Conservation (phyloP, 345 rosid species). For the Litchi chinensis region DNA sequence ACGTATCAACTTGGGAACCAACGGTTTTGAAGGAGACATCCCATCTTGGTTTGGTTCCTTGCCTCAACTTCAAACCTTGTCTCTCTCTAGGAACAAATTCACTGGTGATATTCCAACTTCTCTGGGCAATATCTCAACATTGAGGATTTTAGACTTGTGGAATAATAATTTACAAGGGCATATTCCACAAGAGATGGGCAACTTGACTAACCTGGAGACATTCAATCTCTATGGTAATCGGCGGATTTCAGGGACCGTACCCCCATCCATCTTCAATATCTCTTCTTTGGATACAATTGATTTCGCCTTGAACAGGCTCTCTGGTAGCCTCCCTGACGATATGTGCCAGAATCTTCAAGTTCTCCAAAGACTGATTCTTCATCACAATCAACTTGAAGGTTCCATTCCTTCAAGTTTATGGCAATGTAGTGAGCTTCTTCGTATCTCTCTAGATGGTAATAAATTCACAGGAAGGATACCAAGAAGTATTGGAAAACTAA, state of each 20-base stretch:
- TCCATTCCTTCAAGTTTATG: constrained; percentile 4
- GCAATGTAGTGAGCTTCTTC: not conserved
- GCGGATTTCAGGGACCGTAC: not conserved
- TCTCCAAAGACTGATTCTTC: not conserved
- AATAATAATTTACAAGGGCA: not conserved
- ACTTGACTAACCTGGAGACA: not conserved
- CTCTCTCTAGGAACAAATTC: no score
- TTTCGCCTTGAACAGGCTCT: not conserved
- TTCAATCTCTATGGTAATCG: constrained; percentile 5
- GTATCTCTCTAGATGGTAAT: constrained; percentile 3
- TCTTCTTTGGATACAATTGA: not conserved
- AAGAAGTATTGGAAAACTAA: constrained; percentile 1
- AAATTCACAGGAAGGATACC: constrained; percentile 20
- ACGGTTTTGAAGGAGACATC: not conserved
- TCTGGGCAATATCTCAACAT: not conserved
- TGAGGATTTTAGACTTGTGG: not conserved
- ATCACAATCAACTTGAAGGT: not conserved
- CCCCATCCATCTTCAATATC: not conserved
- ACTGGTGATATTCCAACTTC: no score
- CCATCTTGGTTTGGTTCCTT: not conserved
- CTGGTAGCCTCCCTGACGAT: not conserved
- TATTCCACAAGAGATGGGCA: not conserved
- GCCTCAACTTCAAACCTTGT: no score
- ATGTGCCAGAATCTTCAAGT: not conserved
- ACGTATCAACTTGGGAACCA: not conserved